Base-by-base conservation (phyloP, 2,329 filamentous ascomycete species). In the Clarireedia paspali region DNA sequence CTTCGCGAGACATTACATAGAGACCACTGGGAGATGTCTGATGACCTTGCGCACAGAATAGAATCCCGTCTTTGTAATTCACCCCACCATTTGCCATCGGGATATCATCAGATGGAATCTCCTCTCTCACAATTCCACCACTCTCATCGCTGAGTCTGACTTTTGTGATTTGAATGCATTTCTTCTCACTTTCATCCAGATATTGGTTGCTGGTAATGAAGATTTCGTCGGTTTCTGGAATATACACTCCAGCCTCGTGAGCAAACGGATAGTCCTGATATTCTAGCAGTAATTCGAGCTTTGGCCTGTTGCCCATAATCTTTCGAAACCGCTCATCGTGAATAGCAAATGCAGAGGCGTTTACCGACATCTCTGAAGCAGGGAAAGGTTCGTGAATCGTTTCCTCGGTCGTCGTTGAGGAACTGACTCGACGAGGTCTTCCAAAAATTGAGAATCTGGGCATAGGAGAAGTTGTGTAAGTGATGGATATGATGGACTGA, bases 171-270 rank as follows among this genome's bases (percentile, higher is more conserved):
- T 51, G 34, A 59, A 56, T 5, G 47, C 27, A 15, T 14, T 52
- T 47, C 5, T 50, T 23, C 17, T 54, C 54, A 27, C 50, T 56
- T 5, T 44, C 49, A 6, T 70, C 70, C 52, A 74, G 73, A 7
- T 70, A 67, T 50, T 66, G 51, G 42, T 63, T 67, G 6, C 72
- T 67, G 20, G 75, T 70, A 0, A 74, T 76, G 44, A 81, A 81
- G 61, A 81, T 80, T 40, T 17, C 17, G 42, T 46, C 42, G 23
- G 17, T 14, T 14, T 17, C 17, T 20, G 42, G 17, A 39, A 5
- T 57, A 51, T 77, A 82, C 0, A 79, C 72, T 9, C 79, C 76
- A 6, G 79, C 79, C 61, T 83, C 80, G 54, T 82, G 80, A 46
- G 79, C 82, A 5, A 64, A 63, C 7, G 62, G 62, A 38, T 59